Evolutionary conservation across 805 yeast species (phyloP), one percentile per base, ranked within the genome.

Genomic region (Tetrapisispora namnaoensis): DNA sequence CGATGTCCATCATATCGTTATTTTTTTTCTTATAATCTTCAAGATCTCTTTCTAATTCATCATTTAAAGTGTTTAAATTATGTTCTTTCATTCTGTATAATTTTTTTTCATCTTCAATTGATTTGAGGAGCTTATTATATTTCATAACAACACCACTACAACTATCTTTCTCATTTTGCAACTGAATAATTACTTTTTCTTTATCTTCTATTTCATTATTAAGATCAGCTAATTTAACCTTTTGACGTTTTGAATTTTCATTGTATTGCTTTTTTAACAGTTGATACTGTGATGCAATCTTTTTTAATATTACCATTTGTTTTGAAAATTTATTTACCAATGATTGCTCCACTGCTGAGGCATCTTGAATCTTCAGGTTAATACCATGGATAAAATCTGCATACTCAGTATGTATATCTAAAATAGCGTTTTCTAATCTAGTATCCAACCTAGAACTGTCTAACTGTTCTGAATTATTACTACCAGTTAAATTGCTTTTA

Each of bases 331-430:
- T 61, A n/a, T 43, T 41, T 18, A 51, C 51, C 53, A 61, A 44
- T 14, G 46, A 16, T 35, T 45, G 39, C 44, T 57, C 62, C 44
- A 58, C 43, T 14, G 50, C 42, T 9, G 56, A 50, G 41, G 62
- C 51, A 20, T 51, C 45, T 27, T 48, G 53, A 18, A 63, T 44
- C 42, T 61, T 62, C 22, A 42, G 21, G 35, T 57, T 51, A 17
- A 63, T 54, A 13, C 61, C 53, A 20, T 52, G 55, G n/a, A 63
- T 50, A 45, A 62, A 63, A 17, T 53, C 52, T 18, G 57, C 65
- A 47, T 63, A 63, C 36, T 59, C 61, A 28, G 59, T 55, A 47
- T 62, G 67, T 40, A 63, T 49, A 18, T 57, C 57, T 40, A 60
- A 59, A 5, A 63, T 59, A 3, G 57, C 61, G 28, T 55, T 47